A percentile compares a stretch with the other conserved stretches of the same genome.
Evolutionary conservation across 1,284 basidiomycete genomes (phyloP).

Genomic region (Sanghuangporus weigelae): DNA sequence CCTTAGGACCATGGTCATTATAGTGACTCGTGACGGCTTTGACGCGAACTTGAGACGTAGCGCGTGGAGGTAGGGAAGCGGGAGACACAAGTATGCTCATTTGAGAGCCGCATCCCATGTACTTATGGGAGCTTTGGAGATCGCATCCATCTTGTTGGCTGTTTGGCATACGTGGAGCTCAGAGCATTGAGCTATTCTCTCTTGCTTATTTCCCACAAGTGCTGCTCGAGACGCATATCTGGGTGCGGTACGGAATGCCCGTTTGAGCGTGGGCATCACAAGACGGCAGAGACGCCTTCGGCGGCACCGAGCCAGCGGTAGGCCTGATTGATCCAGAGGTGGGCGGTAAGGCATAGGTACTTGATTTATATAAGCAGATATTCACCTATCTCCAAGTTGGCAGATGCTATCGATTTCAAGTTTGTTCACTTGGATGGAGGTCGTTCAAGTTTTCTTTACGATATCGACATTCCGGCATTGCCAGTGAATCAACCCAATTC

Average conservation of each 20-base stretch:
- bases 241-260: background rate
- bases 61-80: background rate
- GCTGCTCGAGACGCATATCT: background rate
- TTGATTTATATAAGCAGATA: too few relatives aligned
- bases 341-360: too few relatives aligned
- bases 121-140: background rate
- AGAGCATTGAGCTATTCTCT: conserved; percentile 19
- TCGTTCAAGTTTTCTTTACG: too few relatives aligned
- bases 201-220: background rate
- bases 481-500: too few relatives aligned
- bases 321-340: background rate
- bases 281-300: background rate
- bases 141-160: background rate
- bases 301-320: background rate
- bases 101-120: background rate
- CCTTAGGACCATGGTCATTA: too few relatives aligned
- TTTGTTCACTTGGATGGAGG: too few relatives aligned
- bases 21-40: too few relatives aligned
- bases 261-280: background rate
- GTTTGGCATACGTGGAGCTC: background rate
- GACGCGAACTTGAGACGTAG: background rate
- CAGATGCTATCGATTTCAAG: too few relatives aligned
- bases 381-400: too few relatives aligned
- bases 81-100: background rate
- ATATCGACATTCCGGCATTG: too few relatives aligned